Conservation (phyloP, 2,329 filamentous ascomycete species). For the Neurospora sp. region DNA sequence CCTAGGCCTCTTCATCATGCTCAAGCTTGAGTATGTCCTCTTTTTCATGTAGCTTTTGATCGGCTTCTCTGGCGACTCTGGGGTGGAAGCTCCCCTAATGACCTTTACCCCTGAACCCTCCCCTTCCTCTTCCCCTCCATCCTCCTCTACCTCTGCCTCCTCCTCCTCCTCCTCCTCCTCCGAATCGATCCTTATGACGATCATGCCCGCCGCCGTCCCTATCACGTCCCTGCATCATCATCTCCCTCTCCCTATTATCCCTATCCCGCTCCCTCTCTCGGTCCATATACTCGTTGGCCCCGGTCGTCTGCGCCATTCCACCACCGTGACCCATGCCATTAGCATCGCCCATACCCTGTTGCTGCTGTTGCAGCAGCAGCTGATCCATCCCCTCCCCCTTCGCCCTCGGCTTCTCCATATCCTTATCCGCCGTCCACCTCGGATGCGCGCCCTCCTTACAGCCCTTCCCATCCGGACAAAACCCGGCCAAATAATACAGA, state of each 20-base stretch:
- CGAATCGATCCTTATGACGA: constrained; percentile 23
- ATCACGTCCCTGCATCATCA: constrained; percentile 14
- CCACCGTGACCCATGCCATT: constrained; percentile 25
- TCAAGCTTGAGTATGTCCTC: background rate
- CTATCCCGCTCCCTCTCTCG: constrained; percentile 19
- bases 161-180: constrained; percentile 20
- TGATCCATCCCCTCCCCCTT: constrained; percentile 54
- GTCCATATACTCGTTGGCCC: constrained; percentile 4
- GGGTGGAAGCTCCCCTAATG: background rate
- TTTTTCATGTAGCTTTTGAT: background rate
- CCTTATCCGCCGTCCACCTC: constrained; percentile 54
- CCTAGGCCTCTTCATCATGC: background rate
- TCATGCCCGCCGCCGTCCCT: constrained; percentile 2
- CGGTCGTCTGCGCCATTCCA: constrained; percentile 25
- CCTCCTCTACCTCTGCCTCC: constrained; percentile 21
- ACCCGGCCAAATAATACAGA: constrained; percentile 79
- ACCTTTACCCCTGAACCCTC: constrained; percentile 5
- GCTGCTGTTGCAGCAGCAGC: constrained; percentile 35
- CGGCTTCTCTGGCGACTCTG: background rate
- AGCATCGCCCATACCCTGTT: constrained; percentile 25
- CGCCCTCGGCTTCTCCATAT: constrained; percentile 65
- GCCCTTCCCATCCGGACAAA: constrained; percentile 71
- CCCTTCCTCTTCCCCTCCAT: constrained; percentile 20
- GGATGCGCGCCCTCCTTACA: constrained; percentile 80
- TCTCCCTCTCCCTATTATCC: constrained; percentile 9